Base-by-base conservation (phyloP, 805 yeast genomes). In the Kodamaea neixiangensis region DNA sequence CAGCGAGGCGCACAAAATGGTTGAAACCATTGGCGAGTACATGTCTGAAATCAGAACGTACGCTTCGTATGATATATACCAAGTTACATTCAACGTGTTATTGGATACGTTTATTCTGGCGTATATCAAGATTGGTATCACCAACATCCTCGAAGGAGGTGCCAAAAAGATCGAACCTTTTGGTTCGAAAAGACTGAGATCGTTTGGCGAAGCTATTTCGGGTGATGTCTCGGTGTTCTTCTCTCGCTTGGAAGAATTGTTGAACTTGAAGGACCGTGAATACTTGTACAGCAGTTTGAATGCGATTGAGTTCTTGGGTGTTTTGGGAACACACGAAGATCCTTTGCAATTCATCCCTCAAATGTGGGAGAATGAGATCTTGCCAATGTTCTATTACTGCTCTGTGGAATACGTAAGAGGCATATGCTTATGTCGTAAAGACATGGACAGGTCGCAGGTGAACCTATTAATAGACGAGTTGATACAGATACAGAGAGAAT, bases 21-120 rank as follows among this genome's bases (percentile, higher is more conserved):
- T 81, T 2, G 90, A 85, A 57, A 89, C 96, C 0, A 72, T 88
- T n/a, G 77, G 72, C 35, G 97, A 89, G 60, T 89, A 87, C 65
- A 71, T 87, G 65, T 76, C 73, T 15, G 96, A 89, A 51, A 77
- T 87, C 46, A 71, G 81, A 58, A 74, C 72, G 15, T 73, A 69
- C 52, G 69, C 76, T 2, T 65, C 77, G 1, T 72, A 72, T 48
- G 77, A 73, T 44, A 68, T 73, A 22, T 74, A 71, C 57, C 68
- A 58, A 61, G 66, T 73, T 38, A 69, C 75, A 1, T 73, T 72
- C 50, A 66, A 66, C 34, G 65, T 73, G 17, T 61, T 71, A 33
- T 59, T 74, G 47, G 78, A 74, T 55, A 59, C 69, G 7, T 68
- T 73, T 47, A 69, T 73, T 48, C 56, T 72, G 14, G 56, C 69